Evolutionary conservation across 2,329 filamentous ascomycete species (phyloP), one percentile per base, ranked within the genome.

Genomic region (Colletotrichum horii): DNA sequence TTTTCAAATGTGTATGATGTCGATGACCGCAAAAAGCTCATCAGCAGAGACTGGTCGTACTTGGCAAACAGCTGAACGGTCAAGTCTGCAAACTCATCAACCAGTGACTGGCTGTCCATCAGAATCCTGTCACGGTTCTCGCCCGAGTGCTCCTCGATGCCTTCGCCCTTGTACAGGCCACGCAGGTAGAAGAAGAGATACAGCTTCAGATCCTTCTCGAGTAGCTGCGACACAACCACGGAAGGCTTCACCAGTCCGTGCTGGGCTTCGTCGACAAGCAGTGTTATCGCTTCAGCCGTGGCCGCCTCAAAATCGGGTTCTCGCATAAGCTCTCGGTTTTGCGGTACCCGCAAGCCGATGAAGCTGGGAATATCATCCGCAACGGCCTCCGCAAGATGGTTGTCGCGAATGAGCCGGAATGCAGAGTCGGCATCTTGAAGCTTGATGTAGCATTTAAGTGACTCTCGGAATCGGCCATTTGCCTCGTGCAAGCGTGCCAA

Each of bases 141-240:
- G 24, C 86, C 87, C 24, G 84, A 83, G 78, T 89, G 87, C 71
- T 91, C 89, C 74, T 87, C 85, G 43, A 93, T 89, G 12, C 91
- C 91, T 75, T 95, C 91, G 1, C 95, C 95, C 75, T 90, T 91
- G 96, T 96, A 99, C 4, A 99, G 88, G 1, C 93, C 93, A 15
- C 94, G 93, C 28, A 99, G 89, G 83, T 99, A 99, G 85, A 98
- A 97, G 86, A 94, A 98, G 0, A 98, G 90, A 81, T 98, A 98
- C 0, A 95, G 87, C 66, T 92, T 88, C 66, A 94, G 87, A 22
- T 92, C 89, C 76, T 93, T 91, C 24, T 89, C 88, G 79, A 93
- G 89, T 3, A 99, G 88, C 82, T 98, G 96, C 7, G 89, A 86
- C 4, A 98, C 93, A 3, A 99, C 96, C 4, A 93, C 90, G 5